phyloP scores from a whole-genome alignment of 2,329 filamentous ascomycete species.

The Calonectria multiphialidica region DNA sequence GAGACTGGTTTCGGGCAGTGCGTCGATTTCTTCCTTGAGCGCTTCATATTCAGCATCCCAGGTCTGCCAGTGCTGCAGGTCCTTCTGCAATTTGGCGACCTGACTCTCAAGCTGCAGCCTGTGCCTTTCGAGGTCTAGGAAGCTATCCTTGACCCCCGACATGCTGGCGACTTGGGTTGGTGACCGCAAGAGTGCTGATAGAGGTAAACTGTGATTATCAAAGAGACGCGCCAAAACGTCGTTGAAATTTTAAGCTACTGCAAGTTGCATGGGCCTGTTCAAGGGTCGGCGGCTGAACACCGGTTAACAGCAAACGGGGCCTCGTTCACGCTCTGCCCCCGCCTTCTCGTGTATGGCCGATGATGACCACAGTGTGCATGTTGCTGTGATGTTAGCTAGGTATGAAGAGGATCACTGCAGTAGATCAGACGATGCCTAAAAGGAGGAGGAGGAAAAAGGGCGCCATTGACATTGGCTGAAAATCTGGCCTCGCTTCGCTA shows the following conservation, averaged over 20 bases:
- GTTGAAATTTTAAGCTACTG: constrained; percentile 12
- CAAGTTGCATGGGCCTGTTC: not conserved
- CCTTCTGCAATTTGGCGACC: constrained; percentile 76
- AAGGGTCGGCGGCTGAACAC: constrained; percentile 35
- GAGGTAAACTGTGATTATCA: constrained; percentile 13
- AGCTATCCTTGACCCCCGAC: constrained; percentile 59
- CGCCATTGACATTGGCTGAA: constrained; percentile 21
- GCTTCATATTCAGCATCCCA: constrained; percentile 94
- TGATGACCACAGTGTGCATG: not conserved
- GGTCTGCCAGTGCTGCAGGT: constrained; percentile 87
- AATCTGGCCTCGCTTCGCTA: not conserved
- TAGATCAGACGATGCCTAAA: not conserved
- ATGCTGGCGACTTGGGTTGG: constrained; percentile 46
- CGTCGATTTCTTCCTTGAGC: constrained; percentile 83
- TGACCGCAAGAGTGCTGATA: constrained; percentile 16
- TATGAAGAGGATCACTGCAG: not conserved
- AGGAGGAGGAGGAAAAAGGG: not conserved
- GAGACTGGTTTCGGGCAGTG: constrained; percentile 59
- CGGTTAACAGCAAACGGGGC: constrained; percentile 35
- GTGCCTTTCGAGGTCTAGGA: constrained; percentile 80
- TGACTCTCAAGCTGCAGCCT: constrained; percentile 81
- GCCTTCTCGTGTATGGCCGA: not conserved
- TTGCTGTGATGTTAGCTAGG: not conserved
- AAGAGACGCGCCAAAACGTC: constrained; percentile 16
- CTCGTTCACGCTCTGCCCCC: not conserved